Evolutionary conservation across 2,329 filamentous ascomycete species (phyloP).

Genomic region (Diaporthe citriasiana): DNA sequence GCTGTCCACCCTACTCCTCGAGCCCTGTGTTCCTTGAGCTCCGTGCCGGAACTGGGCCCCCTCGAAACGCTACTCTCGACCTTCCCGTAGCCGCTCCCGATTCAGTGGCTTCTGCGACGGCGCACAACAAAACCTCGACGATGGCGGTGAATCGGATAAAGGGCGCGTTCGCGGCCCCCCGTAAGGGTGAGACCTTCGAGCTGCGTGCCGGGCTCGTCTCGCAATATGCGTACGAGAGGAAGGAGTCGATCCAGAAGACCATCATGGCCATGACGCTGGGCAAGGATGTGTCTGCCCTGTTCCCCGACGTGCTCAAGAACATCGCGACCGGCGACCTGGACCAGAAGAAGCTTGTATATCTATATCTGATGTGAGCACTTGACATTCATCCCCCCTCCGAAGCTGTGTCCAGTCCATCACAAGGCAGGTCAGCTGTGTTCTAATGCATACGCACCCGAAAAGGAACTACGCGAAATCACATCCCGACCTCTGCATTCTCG

Average conservation of each 20-base stretch:
- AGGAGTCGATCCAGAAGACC: conserved; percentile 99
- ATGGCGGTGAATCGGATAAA: conserved; percentile 98
- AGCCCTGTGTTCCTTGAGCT: neutral
- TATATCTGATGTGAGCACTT: conserved; percentile 88
- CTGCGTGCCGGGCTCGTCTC: conserved; percentile 94
- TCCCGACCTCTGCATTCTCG: conserved; percentile 97
- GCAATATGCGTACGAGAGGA: conserved; percentile 99
- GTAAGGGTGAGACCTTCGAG: conserved; percentile 98
- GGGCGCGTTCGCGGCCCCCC: conserved; percentile 91
- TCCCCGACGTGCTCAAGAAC: conserved; percentile 98
- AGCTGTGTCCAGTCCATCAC: conserved; percentile 16
- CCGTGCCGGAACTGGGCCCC: conserved; percentile 5
- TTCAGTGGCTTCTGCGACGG: conserved; percentile 19
- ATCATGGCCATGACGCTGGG: conserved; percentile 99
- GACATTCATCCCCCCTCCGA: neutral
- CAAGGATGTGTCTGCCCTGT: conserved; percentile 97
- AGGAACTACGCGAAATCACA: conserved; percentile 99
- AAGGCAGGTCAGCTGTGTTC: conserved; percentile 34
- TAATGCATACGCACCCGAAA: conserved; percentile 43
- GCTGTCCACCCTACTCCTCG: conserved; percentile 2
- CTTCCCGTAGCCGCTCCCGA: neutral
- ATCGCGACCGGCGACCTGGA: conserved; percentile 95
- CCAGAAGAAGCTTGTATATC: conserved; percentile 99
- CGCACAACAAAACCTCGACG: conserved; percentile 48
- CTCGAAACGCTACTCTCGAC: conserved; percentile 24